Base-by-base conservation (phyloP, 2,329 filamentous ascomycete species). In the Aspergillus ruber region DNA sequence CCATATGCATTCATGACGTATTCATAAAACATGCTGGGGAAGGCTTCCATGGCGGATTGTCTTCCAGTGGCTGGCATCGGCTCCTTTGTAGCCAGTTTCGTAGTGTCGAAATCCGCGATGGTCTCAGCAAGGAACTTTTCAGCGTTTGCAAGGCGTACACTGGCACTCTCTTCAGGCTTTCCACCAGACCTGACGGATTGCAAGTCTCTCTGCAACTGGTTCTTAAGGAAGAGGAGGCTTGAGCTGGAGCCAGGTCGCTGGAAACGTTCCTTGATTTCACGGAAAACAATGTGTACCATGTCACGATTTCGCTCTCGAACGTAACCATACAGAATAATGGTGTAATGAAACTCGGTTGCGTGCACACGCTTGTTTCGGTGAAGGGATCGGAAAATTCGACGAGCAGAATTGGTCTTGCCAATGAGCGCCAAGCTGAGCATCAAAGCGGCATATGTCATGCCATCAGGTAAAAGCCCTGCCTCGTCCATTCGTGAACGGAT, bases 401-500 rank as follows among this genome's bases (percentile, higher is more conserved):
- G 75, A 3, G 83, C 83, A 42, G 75, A 72, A 51, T 77, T 70
- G 6, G 81, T 76, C 52, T 78, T 74, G 44, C 74, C 71, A 42
- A 75, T 64, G 48, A 78, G 67, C 7, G 74, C 69, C 43, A 86
- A 64, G 23, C 74, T 73, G 46, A 79, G 75, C 74, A 86, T 83
- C 36, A 85, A 63, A 43, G 81, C 77, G 41, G 74, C 75, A 59
- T 83, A 85, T 1, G 83, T 84, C 62, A 77, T 73, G 3, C 64
- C 68, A 57, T 85, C 76, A 8, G 77, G 70, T 25, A 68, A 64
- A 27, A 86, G 67, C 0, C 72, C 65, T 36, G 71, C 64, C 4
- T 70, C 60, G 42, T 74, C 66, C 80, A 86, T 85, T 46, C 72
- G 71, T 25, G 69, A 66, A 54, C 82, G 79, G 3, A 81, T 64